These are phyloP conservation scores for Helotiales sp. DNA, from an alignment of 2,329 filamentous ascomycete species.

Conservation along the genomic window DNA sequence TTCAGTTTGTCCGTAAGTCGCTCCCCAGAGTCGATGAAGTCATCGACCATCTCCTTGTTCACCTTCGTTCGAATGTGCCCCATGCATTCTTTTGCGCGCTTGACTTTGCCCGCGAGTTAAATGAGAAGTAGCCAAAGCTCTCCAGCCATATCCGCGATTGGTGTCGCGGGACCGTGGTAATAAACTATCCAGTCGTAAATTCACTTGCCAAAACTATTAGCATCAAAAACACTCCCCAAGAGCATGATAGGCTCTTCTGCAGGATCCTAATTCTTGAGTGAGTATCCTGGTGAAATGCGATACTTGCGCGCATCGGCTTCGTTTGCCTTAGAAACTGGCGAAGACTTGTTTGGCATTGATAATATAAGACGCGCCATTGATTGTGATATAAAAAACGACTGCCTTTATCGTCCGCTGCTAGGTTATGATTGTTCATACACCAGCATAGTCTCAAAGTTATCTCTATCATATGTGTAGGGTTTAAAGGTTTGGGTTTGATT, in stretches of 20 bases:
- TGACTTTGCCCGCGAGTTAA: conserved; percentile 91
- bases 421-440: conserved; percentile 32
- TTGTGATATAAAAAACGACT: conserved; percentile 41
- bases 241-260: conserved; percentile 92
- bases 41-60: conserved; percentile 80
- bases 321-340: conserved; percentile 55
- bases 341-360: conserved; percentile 42
- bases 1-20: conserved; percentile 85
- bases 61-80: conserved; percentile 73
- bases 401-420: conserved; percentile 35
- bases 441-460: conserved; percentile 36
- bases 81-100: conserved; percentile 81
- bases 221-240: conserved; percentile 93
- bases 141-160: conserved; percentile 88
- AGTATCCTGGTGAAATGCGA: conserved; percentile 87
- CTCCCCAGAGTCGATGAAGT: conserved; percentile 89
- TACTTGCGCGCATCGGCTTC: conserved; percentile 66
- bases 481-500: too few species aligned
- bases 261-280: conserved; percentile 98
- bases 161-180: conserved; percentile 78
- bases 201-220: conserved; percentile 98
- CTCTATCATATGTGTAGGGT: conserved; percentile 42
- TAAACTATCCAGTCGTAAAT: conserved; percentile 99
- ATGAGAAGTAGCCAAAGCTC: conserved; percentile 96
- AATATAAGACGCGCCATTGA: conserved; percentile 34